These are phyloP conservation scores for Moricandia arvensis DNA, from an alignment of 345 rosid species.

Conservation along the genomic window DNA sequence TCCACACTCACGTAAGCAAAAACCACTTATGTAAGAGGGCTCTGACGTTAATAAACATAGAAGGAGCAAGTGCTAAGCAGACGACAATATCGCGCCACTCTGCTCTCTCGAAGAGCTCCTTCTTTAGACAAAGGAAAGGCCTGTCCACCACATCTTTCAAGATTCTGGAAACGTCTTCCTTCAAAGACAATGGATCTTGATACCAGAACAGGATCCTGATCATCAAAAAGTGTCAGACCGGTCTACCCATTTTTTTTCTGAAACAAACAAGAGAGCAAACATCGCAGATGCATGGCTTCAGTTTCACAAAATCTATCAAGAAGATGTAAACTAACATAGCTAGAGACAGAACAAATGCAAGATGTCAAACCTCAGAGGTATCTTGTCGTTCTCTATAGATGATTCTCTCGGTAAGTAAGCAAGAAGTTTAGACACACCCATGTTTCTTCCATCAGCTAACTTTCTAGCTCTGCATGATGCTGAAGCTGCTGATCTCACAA, in stretches of 20 bases:
- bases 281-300: constrained; percentile 1
- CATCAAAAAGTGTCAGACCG: constrained; percentile 35
- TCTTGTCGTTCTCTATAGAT: constrained; percentile 36
- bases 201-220: constrained; percentile 72
- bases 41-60: constrained; percentile 36
- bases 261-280: constrained; percentile 31
- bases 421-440: constrained; percentile 45
- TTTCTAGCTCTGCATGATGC: constrained; percentile 35
- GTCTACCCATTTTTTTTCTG: constrained; percentile 23
- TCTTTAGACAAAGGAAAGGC: constrained; percentile 62
- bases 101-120: constrained; percentile 53
- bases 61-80: constrained; percentile 27
- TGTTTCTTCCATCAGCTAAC: constrained; percentile 12
- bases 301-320: constrained; percentile 4
- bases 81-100: constrained; percentile 48
- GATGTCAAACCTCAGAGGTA: constrained; percentile 58
- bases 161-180: constrained; percentile 56
- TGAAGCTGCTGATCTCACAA: constrained; percentile 49
- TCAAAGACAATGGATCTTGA: constrained; percentile 58
- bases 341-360: neutral
- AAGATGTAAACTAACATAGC: neutral
- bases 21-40: constrained; percentile 72
- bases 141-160: constrained; percentile 51
- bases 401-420: constrained; percentile 45
- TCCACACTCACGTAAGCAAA: constrained; percentile 59